phyloP scores from a whole-genome alignment of 495 filamentous ascomycete genomes.

The Cladorrhinum samala region DNA sequence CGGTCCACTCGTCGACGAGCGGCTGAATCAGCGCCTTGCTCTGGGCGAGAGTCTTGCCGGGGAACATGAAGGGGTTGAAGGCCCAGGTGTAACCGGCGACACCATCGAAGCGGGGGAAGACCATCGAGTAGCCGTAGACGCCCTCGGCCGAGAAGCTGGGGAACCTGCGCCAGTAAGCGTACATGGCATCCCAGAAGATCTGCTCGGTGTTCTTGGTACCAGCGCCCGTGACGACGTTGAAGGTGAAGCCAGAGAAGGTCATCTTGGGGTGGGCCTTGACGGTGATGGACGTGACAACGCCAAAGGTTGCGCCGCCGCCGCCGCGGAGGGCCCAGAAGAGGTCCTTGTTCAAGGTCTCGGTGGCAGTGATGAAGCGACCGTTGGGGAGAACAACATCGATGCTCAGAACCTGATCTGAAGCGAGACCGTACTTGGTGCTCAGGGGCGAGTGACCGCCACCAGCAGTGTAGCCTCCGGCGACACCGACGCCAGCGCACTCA shows the following conservation, averaged over 20 bases:
- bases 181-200: constrained; percentile 47
- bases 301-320: constrained; percentile 46
- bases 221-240: constrained; percentile 32
- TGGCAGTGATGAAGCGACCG: constrained; percentile 37
- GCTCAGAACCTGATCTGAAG: constrained; percentile 42
- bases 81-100: constrained; percentile 10
- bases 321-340: constrained; percentile 52
- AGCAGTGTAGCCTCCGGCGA: constrained; percentile 37
- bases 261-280: constrained; percentile 41
- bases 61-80: constrained; percentile 20
- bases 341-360: constrained; percentile 35
- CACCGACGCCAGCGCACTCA: constrained; percentile 33
- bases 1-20: constrained; percentile 33
- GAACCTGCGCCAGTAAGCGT: constrained; percentile 40
- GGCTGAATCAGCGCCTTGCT: constrained; percentile 30
- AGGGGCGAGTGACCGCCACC: constrained; percentile 42
- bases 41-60: constrained; percentile 15
- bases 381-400: constrained; percentile 42
- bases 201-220: constrained; percentile 30
- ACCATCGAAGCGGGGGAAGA: constrained; percentile 9
- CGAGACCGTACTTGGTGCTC: constrained; percentile 37
- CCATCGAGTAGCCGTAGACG: constrained; percentile 43
- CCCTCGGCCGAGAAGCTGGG: constrained; percentile 38
- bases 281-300: constrained; percentile 46
- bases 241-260: constrained; percentile 25